Base-by-base conservation (phyloP, 495 filamentous ascomycete genomes). In the Penicillium argentinense region DNA sequence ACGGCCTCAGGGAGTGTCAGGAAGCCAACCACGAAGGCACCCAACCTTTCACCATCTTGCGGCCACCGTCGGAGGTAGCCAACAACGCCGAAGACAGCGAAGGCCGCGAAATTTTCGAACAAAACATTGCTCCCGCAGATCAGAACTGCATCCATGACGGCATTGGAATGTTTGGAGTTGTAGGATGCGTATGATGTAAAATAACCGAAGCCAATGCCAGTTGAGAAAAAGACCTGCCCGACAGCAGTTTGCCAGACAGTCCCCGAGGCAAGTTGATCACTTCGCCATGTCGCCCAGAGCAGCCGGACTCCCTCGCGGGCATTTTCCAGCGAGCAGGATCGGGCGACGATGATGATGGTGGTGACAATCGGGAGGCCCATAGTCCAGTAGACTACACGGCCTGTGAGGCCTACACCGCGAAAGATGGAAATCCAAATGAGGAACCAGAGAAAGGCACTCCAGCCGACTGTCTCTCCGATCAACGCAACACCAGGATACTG, bases 341-440 rank as follows among this genome's bases (percentile, higher is more conserved):
- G 62, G 14, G 64, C 68, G 24, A 69, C 51, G 25, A 71, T 51
- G 36, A 71, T 71, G 45, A 68, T 58, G 11, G 51, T 61, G n/a
- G 51, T 63, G 44, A 69, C 54, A 26, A 72, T 69, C 3, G 68
- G 68, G n/a, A 72, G 47, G 12, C 66, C 68, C 68, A 72, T 72
- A 17, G 68, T 72, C 47, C 66, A 69, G 55, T 72, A 72, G 1
- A 69, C 67, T 25, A 69, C 68, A 2, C 68, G 67, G 12, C 68
- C 68, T 3, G 68, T 72, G 44, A 67, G 23, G 4, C 67, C 67
- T 1, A 69, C 66, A 17, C 67, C 67, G 21, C 59, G 56, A 49
- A 71, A 71, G 25, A 68, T 71, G 14, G 53, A 71, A 14, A 71
- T 25, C 64, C 63, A 71, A 36, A 68, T 62, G 3, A 68, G 39